A percentile compares a stretch with the other conserved stretches of the same genome.
Evolutionary conservation across 768 basidiomycete genomes (phyloP).

Genomic region (Boletus coccyginus): DNA sequence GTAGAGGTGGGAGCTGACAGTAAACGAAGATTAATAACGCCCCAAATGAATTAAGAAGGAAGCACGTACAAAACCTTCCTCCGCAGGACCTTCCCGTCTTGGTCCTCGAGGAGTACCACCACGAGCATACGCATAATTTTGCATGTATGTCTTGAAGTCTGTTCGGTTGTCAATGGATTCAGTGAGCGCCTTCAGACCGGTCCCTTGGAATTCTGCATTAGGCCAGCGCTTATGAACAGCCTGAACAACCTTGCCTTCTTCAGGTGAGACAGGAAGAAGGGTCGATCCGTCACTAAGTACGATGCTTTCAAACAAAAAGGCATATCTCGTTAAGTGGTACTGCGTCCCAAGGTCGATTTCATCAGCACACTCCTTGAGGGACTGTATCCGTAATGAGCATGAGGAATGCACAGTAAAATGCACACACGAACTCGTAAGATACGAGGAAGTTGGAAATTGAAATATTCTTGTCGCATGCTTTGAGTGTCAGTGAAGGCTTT

Average conservation of each 20-base stretch:
- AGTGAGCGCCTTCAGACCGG: slow-evolving; percentile 81
- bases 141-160: slow-evolving; percentile 97
- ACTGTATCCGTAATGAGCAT: slow-evolving; percentile 40
- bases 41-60: slow-evolving; percentile 1
- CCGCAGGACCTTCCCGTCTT: slow-evolving; percentile 81
- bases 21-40: background rate
- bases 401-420: background rate
- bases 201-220: slow-evolving; percentile 34
- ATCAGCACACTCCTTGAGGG: slow-evolving; percentile 91
- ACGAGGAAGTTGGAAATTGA: slow-evolving; percentile 93
- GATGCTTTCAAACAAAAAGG: slow-evolving; percentile 90
- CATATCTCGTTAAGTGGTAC: slow-evolving; percentile 93
- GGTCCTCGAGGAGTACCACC: slow-evolving; percentile 68
- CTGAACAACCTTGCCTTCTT: slow-evolving; percentile 53
- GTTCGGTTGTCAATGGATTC: slow-evolving; percentile 92
- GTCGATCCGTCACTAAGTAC: slow-evolving; percentile 86
- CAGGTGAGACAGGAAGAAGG: slow-evolving; percentile 66
- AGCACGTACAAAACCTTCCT: slow-evolving; percentile 89
- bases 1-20: slow-evolving; percentile 60
- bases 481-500: slow-evolving; percentile 91
- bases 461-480: slow-evolving; percentile 92
- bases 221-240: background rate
- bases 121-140: slow-evolving; percentile 92
- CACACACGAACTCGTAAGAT: slow-evolving; percentile 75
- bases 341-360: slow-evolving; percentile 98